A percentile compares a stretch with the other conserved stretches of the same genome.
phyloP scores from a whole-genome alignment of 2,329 filamentous ascomycete species.

The Sclerotinia borealis region DNA sequence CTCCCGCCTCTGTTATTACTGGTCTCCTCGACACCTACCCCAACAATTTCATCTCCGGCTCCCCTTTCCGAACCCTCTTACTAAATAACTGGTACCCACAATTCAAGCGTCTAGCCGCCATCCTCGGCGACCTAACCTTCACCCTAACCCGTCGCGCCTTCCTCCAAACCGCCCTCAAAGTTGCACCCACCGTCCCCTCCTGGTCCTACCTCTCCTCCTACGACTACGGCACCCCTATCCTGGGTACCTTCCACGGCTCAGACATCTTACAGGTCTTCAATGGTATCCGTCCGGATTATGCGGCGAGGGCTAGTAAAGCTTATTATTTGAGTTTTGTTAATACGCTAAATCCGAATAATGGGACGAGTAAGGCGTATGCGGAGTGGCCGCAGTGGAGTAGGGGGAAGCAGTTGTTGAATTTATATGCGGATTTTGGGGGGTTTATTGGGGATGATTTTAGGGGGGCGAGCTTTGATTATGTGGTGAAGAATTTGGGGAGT shows the following conservation, averaged over 20 bases:
- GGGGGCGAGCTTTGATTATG: conserved; percentile 37
- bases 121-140: conserved; percentile 71
- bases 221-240: conserved; percentile 60
- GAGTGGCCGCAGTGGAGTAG: conserved; percentile 50
- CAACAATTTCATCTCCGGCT: conserved; percentile 44
- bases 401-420: conserved; percentile 44
- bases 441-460: conserved; percentile 46
- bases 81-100: conserved; percentile 70
- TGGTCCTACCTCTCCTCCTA: conserved; percentile 77
- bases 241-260: conserved; percentile 70
- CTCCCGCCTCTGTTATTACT: conserved; percentile 45
- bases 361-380: conserved; percentile 35
- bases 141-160: conserved; percentile 64
- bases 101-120: conserved; percentile 70
- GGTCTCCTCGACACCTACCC: conserved; percentile 58
- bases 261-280: conserved; percentile 63
- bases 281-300: conserved; percentile 36
- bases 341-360: conserved; percentile 62
- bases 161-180: conserved; percentile 41
- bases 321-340: conserved; percentile 72
- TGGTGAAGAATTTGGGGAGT: conserved; percentile 30
- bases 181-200: conserved; percentile 51
- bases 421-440: conserved; percentile 35
- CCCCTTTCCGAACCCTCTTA: conserved; percentile 63
- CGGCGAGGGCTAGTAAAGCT: conserved; percentile 51